These are phyloP conservation scores for Malus hybrid DNA, from an alignment of 331 rosid species.

Conservation along the genomic window DNA sequence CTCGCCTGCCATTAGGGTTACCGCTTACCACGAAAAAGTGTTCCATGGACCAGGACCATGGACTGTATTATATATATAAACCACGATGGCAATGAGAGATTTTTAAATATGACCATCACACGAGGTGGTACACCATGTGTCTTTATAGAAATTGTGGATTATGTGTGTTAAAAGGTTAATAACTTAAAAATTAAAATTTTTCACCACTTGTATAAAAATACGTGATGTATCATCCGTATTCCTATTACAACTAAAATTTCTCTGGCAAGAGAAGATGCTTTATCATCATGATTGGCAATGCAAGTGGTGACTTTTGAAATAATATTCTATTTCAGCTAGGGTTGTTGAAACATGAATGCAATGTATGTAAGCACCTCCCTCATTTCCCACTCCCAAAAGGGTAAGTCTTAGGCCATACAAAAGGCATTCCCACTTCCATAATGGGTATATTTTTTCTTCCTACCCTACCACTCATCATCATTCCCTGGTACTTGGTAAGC, in stretches of 20 bases:
- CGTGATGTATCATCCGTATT: too few relatives aligned
- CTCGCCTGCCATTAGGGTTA: constrained; percentile 16
- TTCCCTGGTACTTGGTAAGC: too few relatives aligned
- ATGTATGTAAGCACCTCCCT: background rate
- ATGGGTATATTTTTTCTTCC: constrained; percentile 26
- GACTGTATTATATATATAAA: background rate
- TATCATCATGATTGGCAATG: constrained; percentile 26
- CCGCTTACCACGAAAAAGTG: constrained; percentile 1
- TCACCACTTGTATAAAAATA: too few relatives aligned
- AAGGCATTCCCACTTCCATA: constrained; percentile 23
- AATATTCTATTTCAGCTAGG: too few relatives aligned
- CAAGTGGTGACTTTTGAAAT: background rate
- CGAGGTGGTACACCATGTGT: too few relatives aligned
- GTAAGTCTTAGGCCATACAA: constrained; percentile 24
- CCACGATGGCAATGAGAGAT: too few relatives aligned
- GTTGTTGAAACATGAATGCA: too few relatives aligned
- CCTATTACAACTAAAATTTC: background rate
- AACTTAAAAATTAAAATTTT: too few relatives aligned
- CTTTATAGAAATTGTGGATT: too few relatives aligned
- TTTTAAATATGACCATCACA: too few relatives aligned
- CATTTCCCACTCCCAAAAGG: constrained; percentile 37
- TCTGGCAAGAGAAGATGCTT: constrained; percentile 29
- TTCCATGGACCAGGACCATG: background rate
- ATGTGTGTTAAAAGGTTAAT: too few relatives aligned
- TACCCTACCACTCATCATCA: constrained; percentile 17